Evolutionary conservation across 257 asterid species (phyloP).

Genomic region (Solanum virginianum): DNA sequence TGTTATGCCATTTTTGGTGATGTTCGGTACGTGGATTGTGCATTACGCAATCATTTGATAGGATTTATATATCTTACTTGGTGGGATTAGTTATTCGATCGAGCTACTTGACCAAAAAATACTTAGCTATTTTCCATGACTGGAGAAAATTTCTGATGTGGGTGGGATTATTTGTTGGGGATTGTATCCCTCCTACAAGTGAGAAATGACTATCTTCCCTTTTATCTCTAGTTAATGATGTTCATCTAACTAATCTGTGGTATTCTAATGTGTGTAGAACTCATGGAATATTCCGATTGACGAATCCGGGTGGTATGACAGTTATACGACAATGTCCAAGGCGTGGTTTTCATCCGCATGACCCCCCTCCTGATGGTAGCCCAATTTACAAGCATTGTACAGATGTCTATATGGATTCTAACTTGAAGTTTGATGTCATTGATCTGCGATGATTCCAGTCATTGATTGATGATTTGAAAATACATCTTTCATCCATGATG

Average conservation of each 20-base stretch:
- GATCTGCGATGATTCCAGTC: conserved; percentile 59
- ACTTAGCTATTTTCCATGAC: background rate
- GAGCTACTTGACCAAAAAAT: background rate
- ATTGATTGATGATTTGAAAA: background rate
- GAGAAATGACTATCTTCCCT: background rate
- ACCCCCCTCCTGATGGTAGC: conserved; percentile 79
- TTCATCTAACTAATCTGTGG: background rate
- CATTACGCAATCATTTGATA: background rate
- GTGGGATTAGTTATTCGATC: background rate
- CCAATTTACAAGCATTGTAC: conserved; percentile 90
- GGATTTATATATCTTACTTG: background rate
- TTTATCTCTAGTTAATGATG: background rate
- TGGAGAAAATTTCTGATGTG: background rate
- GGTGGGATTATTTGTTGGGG: background rate
- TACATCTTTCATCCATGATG: background rate
- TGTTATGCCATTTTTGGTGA: background rate
- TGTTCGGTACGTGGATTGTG: background rate
- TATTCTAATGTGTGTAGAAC: conserved; percentile 27
- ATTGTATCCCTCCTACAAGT: background rate
- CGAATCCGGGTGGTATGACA: conserved; percentile 82
- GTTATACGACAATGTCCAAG: conserved; percentile 84
- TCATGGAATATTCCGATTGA: conserved; percentile 86
- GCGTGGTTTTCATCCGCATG: conserved; percentile 93
- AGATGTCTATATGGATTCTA: conserved; percentile 80
- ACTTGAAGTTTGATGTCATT: conserved; percentile 68